A percentile compares a stretch with the other conserved stretches of the same genome.
Evolutionary conservation across 352 stramenopile genomes (phyloP).

Genomic region (Phytophthora pistaciae): DNA sequence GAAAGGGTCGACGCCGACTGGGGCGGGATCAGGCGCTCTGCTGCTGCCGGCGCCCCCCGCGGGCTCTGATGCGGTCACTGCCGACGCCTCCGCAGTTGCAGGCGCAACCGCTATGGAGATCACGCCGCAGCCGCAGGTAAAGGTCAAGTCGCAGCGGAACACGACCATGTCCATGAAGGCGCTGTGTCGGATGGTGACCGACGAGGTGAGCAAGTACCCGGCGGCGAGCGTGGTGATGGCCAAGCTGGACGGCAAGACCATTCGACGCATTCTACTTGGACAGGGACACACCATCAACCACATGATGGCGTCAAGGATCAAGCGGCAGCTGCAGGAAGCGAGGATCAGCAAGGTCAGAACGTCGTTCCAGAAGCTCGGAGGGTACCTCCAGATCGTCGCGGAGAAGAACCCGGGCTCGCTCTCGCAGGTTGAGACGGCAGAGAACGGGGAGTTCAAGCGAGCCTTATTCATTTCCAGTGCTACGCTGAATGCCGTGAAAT

Average conservation of each 20-base stretch:
- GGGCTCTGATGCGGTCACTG: neutral
- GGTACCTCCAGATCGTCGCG: constrained; percentile 69
- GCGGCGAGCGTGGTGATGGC: constrained; percentile 65
- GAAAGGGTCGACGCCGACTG: neutral
- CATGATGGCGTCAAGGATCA: constrained; percentile 88
- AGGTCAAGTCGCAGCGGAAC: constrained; percentile 63
- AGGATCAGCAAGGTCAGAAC: constrained; percentile 61
- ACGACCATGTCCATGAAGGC: constrained; percentile 85
- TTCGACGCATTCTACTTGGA: constrained; percentile 73
- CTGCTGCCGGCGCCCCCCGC: neutral
- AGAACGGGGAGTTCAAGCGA: constrained; percentile 66
- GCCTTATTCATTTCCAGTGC: constrained; percentile 69
- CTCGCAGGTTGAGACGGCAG: constrained; percentile 59
- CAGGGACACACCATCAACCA: constrained; percentile 83
- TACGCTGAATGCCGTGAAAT: constrained; percentile 59
- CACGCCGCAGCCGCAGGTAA: constrained; percentile 8
- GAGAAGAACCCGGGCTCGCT: constrained; percentile 76
- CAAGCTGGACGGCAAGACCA: constrained; percentile 79
- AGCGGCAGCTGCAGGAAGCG: constrained; percentile 71
- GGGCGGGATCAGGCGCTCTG: neutral
- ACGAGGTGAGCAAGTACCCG: constrained; percentile 73
- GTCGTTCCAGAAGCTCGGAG: constrained; percentile 75
- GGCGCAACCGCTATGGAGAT: neutral
- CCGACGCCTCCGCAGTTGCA: neutral
- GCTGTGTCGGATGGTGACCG: constrained; percentile 77